Evolutionary conservation across 352 stramenopile species (phyloP), one percentile per base, ranked within the genome.

Genomic region (Globisporangium emineosum): DNA sequence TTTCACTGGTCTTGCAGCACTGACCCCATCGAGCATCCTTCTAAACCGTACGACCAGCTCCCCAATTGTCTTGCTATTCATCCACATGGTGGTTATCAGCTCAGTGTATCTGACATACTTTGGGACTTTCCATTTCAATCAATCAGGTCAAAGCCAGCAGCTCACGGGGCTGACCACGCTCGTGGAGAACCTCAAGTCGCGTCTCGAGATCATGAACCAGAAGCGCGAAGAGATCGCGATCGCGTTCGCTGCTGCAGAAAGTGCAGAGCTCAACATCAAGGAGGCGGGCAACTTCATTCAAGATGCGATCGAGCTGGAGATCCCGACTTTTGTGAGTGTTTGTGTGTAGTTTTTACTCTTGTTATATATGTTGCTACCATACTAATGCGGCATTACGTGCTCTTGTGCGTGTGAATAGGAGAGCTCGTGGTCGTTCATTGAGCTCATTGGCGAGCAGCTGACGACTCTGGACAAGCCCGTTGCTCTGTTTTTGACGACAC

Each of bases 1-100:
- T 66, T 80, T 93, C 63, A 83, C 85, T 7, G 87, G 87, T 15
- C 72, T 91, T 8, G 87, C 87, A 1, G 85, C 87, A 1, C 42
- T 96, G 30, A 92, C 87, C 2, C 87, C 85, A 23, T 96, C 85
- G n/a, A 83, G 81, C 45, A 91, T 96, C 62, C 90, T 96, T 73
- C 73, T 96, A 10, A 91, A 77, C 62, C 86, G 87, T 95, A 87
- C 60, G 80, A n/a, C 30, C 5, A 29, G 13, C 25, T 8, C 53
- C 25, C 2, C 56, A 19, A 29, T 53, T 7, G 12, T 0, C n/a
- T n/a, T n/a, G n/a, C n/a, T n/a, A n/a, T n/a, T n/a, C n/a, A n/a
- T n/a, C n/a, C n/a, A n/a, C n/a, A n/a, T n/a, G n/a, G n/a, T n/a
- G n/a, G n/a, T n/a, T n/a, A n/a, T n/a, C n/a, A n/a, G n/a, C n/a